Base-by-base conservation (phyloP, 306 rosid species). In the Sechiopsis laciniata region DNA sequence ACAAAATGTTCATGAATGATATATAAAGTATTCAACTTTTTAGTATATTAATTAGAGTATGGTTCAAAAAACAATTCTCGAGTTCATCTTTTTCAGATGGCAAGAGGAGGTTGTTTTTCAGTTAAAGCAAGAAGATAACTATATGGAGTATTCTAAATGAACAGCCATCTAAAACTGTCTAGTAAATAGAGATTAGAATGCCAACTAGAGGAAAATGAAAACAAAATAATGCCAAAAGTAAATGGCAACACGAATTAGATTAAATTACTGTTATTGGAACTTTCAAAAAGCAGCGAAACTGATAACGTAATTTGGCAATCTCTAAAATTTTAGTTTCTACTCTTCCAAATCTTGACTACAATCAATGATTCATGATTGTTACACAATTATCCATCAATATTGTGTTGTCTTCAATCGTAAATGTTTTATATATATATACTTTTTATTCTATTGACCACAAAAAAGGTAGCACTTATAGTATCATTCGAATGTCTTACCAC, bases 121-220 rank as follows among this genome's bases (percentile, higher is more conserved):
- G 65, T 22, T 59, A 24, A 59, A 59, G 42, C 65, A 59, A 24
- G 40, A 14, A 59, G 10, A 24, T 59, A 22, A 59, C 45, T 37
- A 6, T 24, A 24, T 59, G 65, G 65, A 12, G 40, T 24, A 59
- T 58, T 16, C 29, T 59, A 59, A 59, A 59, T 59, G 65, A 59
- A 59, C 40, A 24, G 17, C 40, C 65, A 59, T 5, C 40, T 22
- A 14, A 59, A 59, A 11, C 22, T 59, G 65, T 59, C 64, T 59
- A 22, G 64, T 24, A 5, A 13, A 17, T 12, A 24, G 3, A 59
- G 32, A 32, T 32, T 32, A 32, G 37, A 11, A 29, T 60, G 66
- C 45, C 45, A 60, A 26, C 19, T 12, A 60, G 19, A 60, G 66
- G 66, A 14, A 60, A 26, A 60, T 24, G 11, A 60, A 53, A 55